Conservation (phyloP, 2,329 filamentous ascomycete species). For the Gliomastix tumulicola region DNA sequence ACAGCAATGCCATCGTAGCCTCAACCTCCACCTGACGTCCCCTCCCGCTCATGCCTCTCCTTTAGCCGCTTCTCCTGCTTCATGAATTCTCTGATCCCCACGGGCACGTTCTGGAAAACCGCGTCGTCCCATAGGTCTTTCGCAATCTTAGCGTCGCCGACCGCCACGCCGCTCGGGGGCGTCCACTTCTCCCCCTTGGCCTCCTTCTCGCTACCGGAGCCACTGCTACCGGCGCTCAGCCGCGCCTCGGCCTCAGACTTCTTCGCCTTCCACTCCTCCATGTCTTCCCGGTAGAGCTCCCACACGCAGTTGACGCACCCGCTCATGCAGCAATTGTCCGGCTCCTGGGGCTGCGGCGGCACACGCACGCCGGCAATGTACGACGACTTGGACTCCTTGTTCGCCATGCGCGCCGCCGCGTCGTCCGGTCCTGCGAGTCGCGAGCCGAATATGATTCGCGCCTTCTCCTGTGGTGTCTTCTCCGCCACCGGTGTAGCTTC, state of each 20-base stretch:
- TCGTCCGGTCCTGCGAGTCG: slow-evolving; percentile 68
- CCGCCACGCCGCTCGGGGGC: slow-evolving; percentile 58
- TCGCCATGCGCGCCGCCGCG: slow-evolving; percentile 51
- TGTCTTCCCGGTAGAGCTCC: slow-evolving; percentile 84
- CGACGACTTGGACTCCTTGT: slow-evolving; percentile 50
- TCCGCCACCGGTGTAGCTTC: slow-evolving; percentile 24
- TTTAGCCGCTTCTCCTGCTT: slow-evolving; percentile 88
- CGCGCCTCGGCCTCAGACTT: slow-evolving; percentile 55
- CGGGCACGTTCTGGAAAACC: slow-evolving; percentile 73
- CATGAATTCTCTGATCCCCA: slow-evolving; percentile 97
- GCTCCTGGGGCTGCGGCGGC: slow-evolving; percentile 78
- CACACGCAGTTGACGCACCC: slow-evolving; percentile 97
- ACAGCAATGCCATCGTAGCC: too few species aligned
- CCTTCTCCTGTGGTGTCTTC: slow-evolving; percentile 43
- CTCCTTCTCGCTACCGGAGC: slow-evolving; percentile 62
- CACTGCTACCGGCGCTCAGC: slow-evolving; percentile 71
- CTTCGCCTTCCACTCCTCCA: slow-evolving; percentile 77
- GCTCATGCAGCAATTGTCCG: slow-evolving; percentile 99
- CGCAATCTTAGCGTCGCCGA: slow-evolving; percentile 30
- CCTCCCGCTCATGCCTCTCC: slow-evolving; percentile 58
- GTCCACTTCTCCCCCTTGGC: slow-evolving; percentile 44
- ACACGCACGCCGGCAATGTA: slow-evolving; percentile 73
- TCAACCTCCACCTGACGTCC: slow-evolving; percentile 38
- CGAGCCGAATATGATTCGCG: slow-evolving; percentile 74
- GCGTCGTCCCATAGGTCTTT: slow-evolving; percentile 56